Base-by-base conservation (phyloP, 345 rosid species). In the Garcia nutans region DNA sequence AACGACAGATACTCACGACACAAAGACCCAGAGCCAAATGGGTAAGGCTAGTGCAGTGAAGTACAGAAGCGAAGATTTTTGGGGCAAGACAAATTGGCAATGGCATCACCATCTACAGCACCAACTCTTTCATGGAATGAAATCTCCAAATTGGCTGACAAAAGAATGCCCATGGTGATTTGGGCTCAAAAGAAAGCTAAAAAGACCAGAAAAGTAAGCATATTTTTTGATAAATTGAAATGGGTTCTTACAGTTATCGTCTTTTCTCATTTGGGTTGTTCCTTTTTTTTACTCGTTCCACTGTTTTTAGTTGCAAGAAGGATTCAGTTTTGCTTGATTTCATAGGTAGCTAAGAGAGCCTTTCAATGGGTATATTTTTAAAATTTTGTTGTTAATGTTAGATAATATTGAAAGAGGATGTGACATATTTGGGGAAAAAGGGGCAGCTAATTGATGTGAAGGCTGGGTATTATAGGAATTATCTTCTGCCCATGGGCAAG, bases 381-480 rank as follows among this genome's bases (percentile, higher is more conserved):
- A 41, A 63, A 44, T n/a, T 47, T 65, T 47, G 58, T 24, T 24
- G 37, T 19, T 58, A 66, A 44, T 49, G 74, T 52, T 24, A 96
- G 98, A 88, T 95, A 65, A 86, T 95, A 65, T 82, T 95, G 97
- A 93, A 91, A 84, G 97, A 93, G 82, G 97, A 95, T 76, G 92
- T 89, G 80, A 68, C 74, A 3, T 57, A 84, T 52, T 84, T 91
- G 87, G 99, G 97, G 19, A 90, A 89, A 82, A 88, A 86, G 79
- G 97, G 98, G 68, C 87, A 93, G 73, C 83, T 95, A 42, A 65
- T 91, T 50, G 91, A 93, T 76, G 99, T 95, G 77, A 93, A 83
- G 80, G 92, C 94, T n/a, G 99, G 99, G 3, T 95, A 59, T 80
- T 91, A 86, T 82, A 89, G 98, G 86, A 96, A 93, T 86, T 96